Conservation (phyloP, 768 basidiomycete species). For the Agrocybe chaxingu region DNA sequence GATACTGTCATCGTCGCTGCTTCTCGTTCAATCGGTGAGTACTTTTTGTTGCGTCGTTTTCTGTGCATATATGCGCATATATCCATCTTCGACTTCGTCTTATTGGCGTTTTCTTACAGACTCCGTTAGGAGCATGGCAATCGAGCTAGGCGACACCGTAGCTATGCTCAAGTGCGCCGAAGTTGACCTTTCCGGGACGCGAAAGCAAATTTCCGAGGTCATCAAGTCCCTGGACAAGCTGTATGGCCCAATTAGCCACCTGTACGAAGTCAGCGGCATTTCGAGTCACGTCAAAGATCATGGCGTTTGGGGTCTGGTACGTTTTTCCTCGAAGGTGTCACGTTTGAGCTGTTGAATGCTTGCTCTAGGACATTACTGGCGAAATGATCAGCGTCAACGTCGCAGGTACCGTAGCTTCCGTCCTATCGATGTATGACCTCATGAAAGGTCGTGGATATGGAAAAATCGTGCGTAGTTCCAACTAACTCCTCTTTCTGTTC, state of each 20-base stretch:
- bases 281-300: slow-evolving; percentile 20
- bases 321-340: not conserved
- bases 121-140: slow-evolving; percentile 13
- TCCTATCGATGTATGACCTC: slow-evolving; percentile 25
- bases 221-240: slow-evolving; percentile 19
- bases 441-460: slow-evolving; percentile 27
- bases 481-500: not conserved
- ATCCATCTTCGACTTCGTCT: not conserved
- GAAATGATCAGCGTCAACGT: slow-evolving; percentile 29
- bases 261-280: slow-evolving; percentile 27
- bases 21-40: slow-evolving; percentile 21
- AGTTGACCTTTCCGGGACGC: slow-evolving; percentile 19
- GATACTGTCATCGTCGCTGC: slow-evolving; percentile 25
- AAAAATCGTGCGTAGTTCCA: slow-evolving; percentile 21
- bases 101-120: slow-evolving; percentile 5
- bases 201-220: slow-evolving; percentile 16
- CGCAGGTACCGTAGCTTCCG: slow-evolving; percentile 20
- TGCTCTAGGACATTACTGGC: slow-evolving; percentile 17
- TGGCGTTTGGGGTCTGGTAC: slow-evolving; percentile 18
- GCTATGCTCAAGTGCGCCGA: slow-evolving; percentile 20
- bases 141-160: slow-evolving; percentile 18
- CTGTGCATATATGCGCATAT: not conserved
- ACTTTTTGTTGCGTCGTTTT: not conserved
- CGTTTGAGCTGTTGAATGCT: not conserved
- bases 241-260: slow-evolving; percentile 28